These are phyloP conservation scores for Penicillium parvum DNA, from an alignment of 495 filamentous ascomycete species.

Conservation along the genomic window DNA sequence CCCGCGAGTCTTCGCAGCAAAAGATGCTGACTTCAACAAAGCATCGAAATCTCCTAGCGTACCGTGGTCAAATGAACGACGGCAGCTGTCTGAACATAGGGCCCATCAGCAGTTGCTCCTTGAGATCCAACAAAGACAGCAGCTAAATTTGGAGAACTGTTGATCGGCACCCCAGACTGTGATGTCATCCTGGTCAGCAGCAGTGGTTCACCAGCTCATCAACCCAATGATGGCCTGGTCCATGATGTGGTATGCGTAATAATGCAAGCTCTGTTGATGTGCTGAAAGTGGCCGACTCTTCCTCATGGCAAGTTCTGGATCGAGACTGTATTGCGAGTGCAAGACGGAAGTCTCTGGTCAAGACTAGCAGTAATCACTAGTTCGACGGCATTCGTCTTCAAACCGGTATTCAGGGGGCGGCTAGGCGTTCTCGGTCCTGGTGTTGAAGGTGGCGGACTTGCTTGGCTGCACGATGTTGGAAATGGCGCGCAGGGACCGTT, in stretches of 20 bases:
- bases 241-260: background rate
- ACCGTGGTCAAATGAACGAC: too few species aligned
- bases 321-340: too few species aligned
- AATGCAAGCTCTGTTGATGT: too few species aligned
- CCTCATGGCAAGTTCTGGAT: too few species aligned
- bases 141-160: background rate
- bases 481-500: background rate
- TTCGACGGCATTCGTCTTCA: background rate
- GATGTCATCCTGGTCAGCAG: constrained; percentile 1
- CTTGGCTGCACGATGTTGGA: background rate
- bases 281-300: too few species aligned
- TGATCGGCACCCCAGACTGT: background rate
- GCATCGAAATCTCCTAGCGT: too few species aligned
- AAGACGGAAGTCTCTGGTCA: too few species aligned
- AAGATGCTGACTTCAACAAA: too few species aligned
- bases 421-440: background rate
- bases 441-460: background rate
- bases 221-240: background rate
- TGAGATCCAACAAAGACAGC: background rate
- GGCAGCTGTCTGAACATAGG: too few species aligned
- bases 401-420: background rate
- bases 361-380: too few species aligned
- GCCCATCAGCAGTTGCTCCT: too few species aligned
- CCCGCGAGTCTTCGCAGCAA: too few species aligned
- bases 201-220: background rate